Evolutionary conservation across 2,329 filamentous ascomycete species (phyloP), one percentile per base, ranked within the genome.

Genomic region (Rutstroemia sydowiana): DNA sequence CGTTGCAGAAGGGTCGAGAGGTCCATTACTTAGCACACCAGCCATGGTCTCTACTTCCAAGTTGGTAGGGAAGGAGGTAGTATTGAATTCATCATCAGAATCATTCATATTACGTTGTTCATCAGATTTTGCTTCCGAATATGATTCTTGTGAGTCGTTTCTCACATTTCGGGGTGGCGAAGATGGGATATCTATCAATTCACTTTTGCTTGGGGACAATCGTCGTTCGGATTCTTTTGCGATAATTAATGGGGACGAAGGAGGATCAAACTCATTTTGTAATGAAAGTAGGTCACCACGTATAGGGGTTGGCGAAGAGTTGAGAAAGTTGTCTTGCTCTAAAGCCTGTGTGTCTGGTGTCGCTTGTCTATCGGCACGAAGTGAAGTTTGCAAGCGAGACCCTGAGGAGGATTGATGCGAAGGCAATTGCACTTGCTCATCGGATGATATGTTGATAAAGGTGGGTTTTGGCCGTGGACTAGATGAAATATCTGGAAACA

Each of bases 401-500:
- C 55, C 59, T 3, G 61, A 60, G 11, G 59, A 52, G 16, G 62
- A 62, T 2, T 53, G 60, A 2, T n/a, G n/a, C n/a, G 47, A 21
- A 34, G 59, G 60, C 23, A 64, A 50, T 20, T 62, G 54, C 37
- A 45, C 28, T 11, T 56, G 53, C 67, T 5, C 65, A 64, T 40
- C 66, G 64, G 1, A 34, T 34, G 9, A 59, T 51, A 34, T 55
- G 48, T 49, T 55, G 32, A 28, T 51, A 36, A 40, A 43, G 39
- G 31, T 57, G 20, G 45, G 53, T 56, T 40, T 58, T 2, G 48
- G 43, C 34, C 59, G 57, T 30, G 75, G 71, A 56, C 76, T 84
- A 1, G 82, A 84, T 28, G 75, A 74, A 23, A 91, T 74, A 18
- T 84, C 79, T 1, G 85, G 75, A 59, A 90, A 92, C 56, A 92